phyloP scores from a whole-genome alignment of 2,329 filamentous ascomycete species.

The Talaromyces rugulosus region DNA sequence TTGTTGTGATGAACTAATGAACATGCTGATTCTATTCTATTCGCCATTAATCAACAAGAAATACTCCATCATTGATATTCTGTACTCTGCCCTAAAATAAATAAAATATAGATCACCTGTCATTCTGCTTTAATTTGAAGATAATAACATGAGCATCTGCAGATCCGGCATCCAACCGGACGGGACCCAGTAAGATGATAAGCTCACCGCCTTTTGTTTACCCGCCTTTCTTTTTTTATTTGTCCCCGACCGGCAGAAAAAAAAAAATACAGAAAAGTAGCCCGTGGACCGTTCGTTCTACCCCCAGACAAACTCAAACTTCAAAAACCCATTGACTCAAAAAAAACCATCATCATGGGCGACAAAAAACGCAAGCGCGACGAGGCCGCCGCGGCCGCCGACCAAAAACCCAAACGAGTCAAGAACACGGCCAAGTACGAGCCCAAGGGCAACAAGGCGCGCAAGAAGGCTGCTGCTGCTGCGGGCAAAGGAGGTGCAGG shows the following conservation, averaged over 20 bases:
- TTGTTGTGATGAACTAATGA: background rate
- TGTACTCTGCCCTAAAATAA: background rate
- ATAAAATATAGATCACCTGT: background rate
- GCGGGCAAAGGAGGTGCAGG: slow-evolving; percentile 5
- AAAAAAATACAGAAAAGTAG: background rate
- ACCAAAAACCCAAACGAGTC: slow-evolving; percentile 24
- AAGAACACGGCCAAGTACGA: slow-evolving; percentile 14
- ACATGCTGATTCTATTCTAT: background rate
- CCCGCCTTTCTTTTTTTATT: background rate
- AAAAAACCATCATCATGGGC: slow-evolving; percentile 16
- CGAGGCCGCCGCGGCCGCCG: slow-evolving; percentile 24
- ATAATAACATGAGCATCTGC: background rate
- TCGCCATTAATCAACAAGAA: background rate
- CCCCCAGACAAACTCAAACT: background rate
- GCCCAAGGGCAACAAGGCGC: slow-evolving; percentile 26
- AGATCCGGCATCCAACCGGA: background rate
- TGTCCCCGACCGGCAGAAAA: background rate
- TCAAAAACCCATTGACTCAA: too few relatives aligned
- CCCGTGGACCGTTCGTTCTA: background rate
- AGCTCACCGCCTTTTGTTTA: background rate
- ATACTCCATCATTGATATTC: too few relatives aligned
- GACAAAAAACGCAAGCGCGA: slow-evolving; percentile 38
- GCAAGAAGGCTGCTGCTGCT: slow-evolving; percentile 15
- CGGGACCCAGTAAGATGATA: background rate
- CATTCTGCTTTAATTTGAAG: background rate